Base-by-base conservation (phyloP, 2,329 filamentous ascomycete species). In the Byssochlamys sp. region DNA sequence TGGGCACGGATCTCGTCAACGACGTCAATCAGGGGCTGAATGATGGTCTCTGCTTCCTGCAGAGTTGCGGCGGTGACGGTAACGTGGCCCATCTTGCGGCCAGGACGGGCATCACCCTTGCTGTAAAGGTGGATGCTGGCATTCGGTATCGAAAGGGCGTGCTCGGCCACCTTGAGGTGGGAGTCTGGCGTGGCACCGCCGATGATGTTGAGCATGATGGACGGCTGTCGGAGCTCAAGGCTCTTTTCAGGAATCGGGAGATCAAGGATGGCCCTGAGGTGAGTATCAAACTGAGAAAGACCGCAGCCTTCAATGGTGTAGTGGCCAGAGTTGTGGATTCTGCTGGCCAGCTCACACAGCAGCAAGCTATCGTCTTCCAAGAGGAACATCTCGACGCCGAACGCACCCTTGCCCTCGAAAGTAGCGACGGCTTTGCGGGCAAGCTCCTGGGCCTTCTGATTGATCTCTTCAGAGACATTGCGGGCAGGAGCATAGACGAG, bases 301-400 rank as follows among this genome's bases (percentile, higher is more conserved):
- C 86, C 85, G 53, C 94, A 90, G 3, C 90, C 89, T 76, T 99
- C 92, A 62, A 97, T 97, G 2, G 89, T 95, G 75, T 91, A 92
- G 74, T 97, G 94, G 0, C 94, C 94, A 0, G 90, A 95, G 77
- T 96, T 96, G 75, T 96, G 91, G 54, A 84, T 83, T 45, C 90
- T 81, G 11, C 89, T 90, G 0, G 90, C 90, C 61, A 95, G 87
- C 74, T 96, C 91, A 72, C 95, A 96, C 65, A 96, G 81, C 58
- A 95, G 75, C 1, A 96, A 80, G 58, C 71, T 77, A 76, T 84
- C 84, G 65, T 94, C 84, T 53, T 85, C 77, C 10, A 91, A 81
- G 2, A 97, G 75, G 75, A 99, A 99, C 85, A 97, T 89, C 75
- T 99, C 94, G 0, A 97, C 92, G 0, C 92, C 94, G 73, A 96